A percentile compares a stretch with the other conserved stretches of the same genome.
Conservation (phyloP, 2,329 filamentous ascomycete species). For the Juglanconis oblonga region DNA sequence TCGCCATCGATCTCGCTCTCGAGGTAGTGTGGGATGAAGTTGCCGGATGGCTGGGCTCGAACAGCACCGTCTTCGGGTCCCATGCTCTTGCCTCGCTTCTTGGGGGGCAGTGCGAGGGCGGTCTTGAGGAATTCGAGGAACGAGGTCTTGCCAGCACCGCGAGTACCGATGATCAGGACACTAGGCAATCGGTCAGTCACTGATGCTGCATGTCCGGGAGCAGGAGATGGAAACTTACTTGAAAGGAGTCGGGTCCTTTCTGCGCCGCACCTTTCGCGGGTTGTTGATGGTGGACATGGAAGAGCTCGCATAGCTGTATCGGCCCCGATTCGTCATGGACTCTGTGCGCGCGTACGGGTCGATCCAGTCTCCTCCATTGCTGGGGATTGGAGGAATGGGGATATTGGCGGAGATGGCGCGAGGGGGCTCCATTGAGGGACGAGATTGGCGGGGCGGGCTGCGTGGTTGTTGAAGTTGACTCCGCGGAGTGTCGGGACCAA, state of each 20-base stretch:
- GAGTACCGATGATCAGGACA: constrained; percentile 84
- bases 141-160: constrained; percentile 88
- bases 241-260: constrained; percentile 97
- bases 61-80: constrained; percentile 58
- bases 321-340: constrained; percentile 95
- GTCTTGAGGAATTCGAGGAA: constrained; percentile 95
- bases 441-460: constrained; percentile 27
- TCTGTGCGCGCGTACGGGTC: constrained; percentile 82
- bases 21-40: constrained; percentile 83
- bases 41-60: constrained; percentile 54
- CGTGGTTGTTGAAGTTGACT: constrained; percentile 27
- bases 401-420: constrained; percentile 38
- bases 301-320: constrained; percentile 94
- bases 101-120: constrained; percentile 76
- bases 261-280: constrained; percentile 83
- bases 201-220: background rate
- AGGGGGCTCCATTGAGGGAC: constrained; percentile 51
- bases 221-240: constrained; percentile 68
- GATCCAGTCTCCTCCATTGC: constrained; percentile 48
- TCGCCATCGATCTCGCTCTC: constrained; percentile 94
- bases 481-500: constrained; percentile 1
- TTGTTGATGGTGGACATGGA: constrained; percentile 89
- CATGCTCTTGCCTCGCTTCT: constrained; percentile 63
- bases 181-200: constrained; percentile 42
- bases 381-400: constrained; percentile 58